Evolutionary conservation across 1,284 basidiomycete genomes (phyloP).

Genomic region (Apiotrichum mycotoxinovorans): DNA sequence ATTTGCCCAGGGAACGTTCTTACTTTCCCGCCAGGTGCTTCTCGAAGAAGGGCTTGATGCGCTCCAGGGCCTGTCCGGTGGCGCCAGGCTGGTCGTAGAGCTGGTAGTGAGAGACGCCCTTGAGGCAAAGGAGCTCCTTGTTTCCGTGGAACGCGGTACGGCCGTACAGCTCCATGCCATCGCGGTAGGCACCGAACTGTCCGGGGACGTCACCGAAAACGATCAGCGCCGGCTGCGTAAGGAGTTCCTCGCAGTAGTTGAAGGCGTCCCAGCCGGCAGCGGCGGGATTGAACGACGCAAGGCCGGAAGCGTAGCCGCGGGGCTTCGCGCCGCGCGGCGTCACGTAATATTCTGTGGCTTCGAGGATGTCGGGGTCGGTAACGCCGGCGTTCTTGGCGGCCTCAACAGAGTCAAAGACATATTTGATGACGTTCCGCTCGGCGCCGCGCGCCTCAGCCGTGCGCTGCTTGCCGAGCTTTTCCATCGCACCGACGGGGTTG

Average conservation of each 20-base stretch:
- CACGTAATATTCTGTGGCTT: slow-evolving; percentile 8
- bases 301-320: background rate
- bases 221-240: slow-evolving; percentile 6
- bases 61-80: background rate
- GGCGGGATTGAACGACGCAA: slow-evolving; percentile 4
- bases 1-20: too few species aligned
- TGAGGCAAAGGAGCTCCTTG: slow-evolving; percentile 6
- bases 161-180: slow-evolving; percentile 8
- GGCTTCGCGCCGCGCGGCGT: background rate
- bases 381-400: slow-evolving; percentile 1
- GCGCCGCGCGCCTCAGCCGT: slow-evolving; percentile 6
- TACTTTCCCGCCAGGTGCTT: background rate
- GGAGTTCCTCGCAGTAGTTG: background rate
- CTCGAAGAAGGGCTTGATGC: slow-evolving; percentile 6
- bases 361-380: slow-evolving; percentile 1
- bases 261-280: slow-evolving; percentile 6
- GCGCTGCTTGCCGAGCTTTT: slow-evolving; percentile 1
- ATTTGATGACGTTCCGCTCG: background rate
- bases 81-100: slow-evolving; percentile 8
- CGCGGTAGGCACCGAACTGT: slow-evolving; percentile 6
- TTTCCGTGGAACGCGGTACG: background rate
- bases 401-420: background rate
- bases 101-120: slow-evolving; percentile 7
- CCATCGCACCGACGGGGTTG: slow-evolving; percentile 1
- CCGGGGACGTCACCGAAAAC: slow-evolving; percentile 6